Conservation (phyloP, 2,329 filamentous ascomycete genomes). For the Penicillium italicum region DNA sequence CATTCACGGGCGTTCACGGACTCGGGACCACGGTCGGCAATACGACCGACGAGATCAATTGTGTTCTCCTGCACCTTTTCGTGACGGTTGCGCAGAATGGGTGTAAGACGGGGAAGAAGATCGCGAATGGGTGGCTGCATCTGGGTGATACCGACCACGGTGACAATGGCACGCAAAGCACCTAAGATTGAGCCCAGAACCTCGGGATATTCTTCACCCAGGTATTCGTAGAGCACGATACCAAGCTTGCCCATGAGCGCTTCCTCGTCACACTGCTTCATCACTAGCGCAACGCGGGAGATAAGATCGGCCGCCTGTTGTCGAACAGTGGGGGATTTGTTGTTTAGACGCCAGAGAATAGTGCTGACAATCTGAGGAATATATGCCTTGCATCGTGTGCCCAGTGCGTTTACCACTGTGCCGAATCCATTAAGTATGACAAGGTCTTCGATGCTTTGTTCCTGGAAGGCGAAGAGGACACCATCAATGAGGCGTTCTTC, state of each 20-base stretch:
- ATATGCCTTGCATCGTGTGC: constrained; percentile 91
- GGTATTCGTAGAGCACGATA: constrained; percentile 92
- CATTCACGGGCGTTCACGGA: constrained; percentile 96
- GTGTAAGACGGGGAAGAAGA: constrained; percentile 86
- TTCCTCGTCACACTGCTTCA: constrained; percentile 98
- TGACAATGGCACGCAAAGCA: constrained; percentile 91
- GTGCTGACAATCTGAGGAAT: constrained; percentile 95
- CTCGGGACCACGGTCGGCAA: constrained; percentile 93
- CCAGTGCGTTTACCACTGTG: constrained; percentile 92
- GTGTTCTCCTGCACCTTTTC: constrained; percentile 99
- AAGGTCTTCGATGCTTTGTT: constrained; percentile 93
- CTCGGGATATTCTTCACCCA: constrained; percentile 97
- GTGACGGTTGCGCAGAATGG: constrained; percentile 96
- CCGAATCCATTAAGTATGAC: constrained; percentile 97
- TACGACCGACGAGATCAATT: constrained; percentile 95
- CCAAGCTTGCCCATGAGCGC: constrained; percentile 93
- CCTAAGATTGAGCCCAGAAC: constrained; percentile 95
- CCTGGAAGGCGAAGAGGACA: constrained; percentile 93
- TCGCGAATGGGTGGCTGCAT: constrained; percentile 99
- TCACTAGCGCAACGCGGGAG: constrained; percentile 94
- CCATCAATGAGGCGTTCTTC: constrained; percentile 94
- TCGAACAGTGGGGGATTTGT: constrained; percentile 93
- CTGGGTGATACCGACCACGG: constrained; percentile 93
- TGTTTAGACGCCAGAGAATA: constrained; percentile 94
- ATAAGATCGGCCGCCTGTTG: constrained; percentile 97